Evolutionary conservation across 306 rosid species (phyloP).

Genomic region (Betula pendula): DNA sequence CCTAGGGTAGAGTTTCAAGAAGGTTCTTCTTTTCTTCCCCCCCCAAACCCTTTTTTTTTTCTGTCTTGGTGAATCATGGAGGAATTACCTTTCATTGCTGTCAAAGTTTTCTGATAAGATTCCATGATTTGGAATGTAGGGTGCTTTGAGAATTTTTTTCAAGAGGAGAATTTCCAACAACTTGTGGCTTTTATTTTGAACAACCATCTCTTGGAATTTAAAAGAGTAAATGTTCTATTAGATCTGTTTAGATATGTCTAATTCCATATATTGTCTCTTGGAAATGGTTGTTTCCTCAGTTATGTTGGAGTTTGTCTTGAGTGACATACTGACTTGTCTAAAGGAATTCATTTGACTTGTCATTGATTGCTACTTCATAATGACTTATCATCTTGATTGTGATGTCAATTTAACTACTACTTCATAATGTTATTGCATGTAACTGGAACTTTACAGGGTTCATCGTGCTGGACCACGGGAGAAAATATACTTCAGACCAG

Average conservation of each 20-base stretch:
- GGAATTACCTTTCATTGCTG: not conserved
- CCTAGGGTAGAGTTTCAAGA: not conserved
- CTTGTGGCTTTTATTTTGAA: not conserved
- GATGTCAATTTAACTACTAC: not conserved
- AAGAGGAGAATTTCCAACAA: not conserved
- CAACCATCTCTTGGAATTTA: not conserved
- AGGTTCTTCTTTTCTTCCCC: too few relatives aligned
- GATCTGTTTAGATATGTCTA: not conserved
- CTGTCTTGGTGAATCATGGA: not conserved
- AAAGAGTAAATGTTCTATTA: not conserved
- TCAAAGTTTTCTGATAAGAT: not conserved
- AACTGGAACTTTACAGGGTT: conserved; percentile 60
- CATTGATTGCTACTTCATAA: too few relatives aligned
- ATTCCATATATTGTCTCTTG: not conserved
- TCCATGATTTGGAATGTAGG: not conserved
- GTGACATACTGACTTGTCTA: not conserved
- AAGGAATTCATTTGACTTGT: too few relatives aligned
- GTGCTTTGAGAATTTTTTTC: not conserved
- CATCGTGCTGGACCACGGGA: conserved; percentile 99
- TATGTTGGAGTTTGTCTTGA: not conserved
- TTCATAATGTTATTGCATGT: not conserved
- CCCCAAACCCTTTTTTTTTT: not conserved
- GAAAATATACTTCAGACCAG: conserved; percentile 86
- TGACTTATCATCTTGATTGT: not conserved
- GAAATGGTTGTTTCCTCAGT: not conserved